Evolutionary conservation across 1,139 yeast species (phyloP), one percentile per base, ranked within the genome.

Genomic region (Saccharomycopsis hybrid): DNA sequence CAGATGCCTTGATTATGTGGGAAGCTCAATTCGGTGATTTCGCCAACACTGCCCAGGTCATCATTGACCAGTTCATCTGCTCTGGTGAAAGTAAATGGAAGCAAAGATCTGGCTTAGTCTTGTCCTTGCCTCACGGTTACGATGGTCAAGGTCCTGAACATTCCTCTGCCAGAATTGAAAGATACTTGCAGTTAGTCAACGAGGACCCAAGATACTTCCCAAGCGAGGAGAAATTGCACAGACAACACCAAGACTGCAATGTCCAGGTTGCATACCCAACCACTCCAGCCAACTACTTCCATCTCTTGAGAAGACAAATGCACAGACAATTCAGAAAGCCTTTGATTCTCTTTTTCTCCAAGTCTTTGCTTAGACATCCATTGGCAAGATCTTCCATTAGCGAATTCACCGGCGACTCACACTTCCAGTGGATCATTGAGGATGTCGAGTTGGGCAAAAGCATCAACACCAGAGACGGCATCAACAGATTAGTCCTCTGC

Each of bases 101-200:
- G 68, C 98, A 94, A 77, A 86, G 99, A 73, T 86, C 96, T 24
- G 99, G 99, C 67, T 69, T 94, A 58, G 96, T 92, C 46, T 73
- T 94, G 61, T 87, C 97, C 4, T 78, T 94, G 69, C 99, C 99
- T 55, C 99, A 94, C 68, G 99, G 99, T 73, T 94, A 90, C 68
- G 99, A 94, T 69, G 99, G 99, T 60, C 98, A 92, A 76, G 99
- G 99, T 63, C 98, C 98, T 59, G 99, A 94, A 74, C 99, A 94
- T 72, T 92, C 98, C 38, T 87, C 96, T 55, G 97, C 96, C 64
- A 85, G 98, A 78, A 73, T 94, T 54, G 99, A 94, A 75, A 84
- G 99, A 75, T 94, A 89, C 74, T 78, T 94, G 69, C 96, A 87
- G 74, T 73, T 94, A 66, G 85, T 96, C 67, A 92, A 90, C 68